Evolutionary conservation across 768 basidiomycete genomes (phyloP), one percentile per base, ranked within the genome.

Genomic region (Aureoboletus auriporus): DNA sequence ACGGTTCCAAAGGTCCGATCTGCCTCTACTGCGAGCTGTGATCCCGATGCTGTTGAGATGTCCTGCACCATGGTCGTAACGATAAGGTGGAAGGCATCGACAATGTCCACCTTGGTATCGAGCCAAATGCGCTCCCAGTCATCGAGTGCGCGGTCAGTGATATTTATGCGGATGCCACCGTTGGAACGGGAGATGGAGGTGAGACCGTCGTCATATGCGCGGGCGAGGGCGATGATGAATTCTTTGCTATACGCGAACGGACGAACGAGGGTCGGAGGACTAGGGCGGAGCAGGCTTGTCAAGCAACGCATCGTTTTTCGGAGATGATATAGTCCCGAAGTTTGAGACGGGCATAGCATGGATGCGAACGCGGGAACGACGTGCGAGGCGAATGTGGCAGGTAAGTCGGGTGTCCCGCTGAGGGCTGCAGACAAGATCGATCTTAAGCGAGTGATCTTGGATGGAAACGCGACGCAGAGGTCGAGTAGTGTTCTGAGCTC

Each of bases 91-190:
- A 87, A 85, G 4, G 75, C 61, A 53, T 91, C 88, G 16, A 91
- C 66, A 23, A 89, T 67, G 17, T 80, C 77, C 8, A 86, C 82
- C 67, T 90, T 91, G 2, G 84, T 82, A 48, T 83, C 77, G 6
- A 89, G 70, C 78, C 84, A 86, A 39, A 86, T 72, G 12, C 70
- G 71, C 53, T 86, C 81, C 86, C 86, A 90, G 43, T 87, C 77
- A 53, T 83, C 80, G 13, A 73, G 64, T 5, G 69, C 61, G 47
- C 68, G 50, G 20, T 64, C 46, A 23, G 61, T 42, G 28, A 61
- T 46, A 26, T 59, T 52, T 27, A 59, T 49, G 16, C 72, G 59
- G 28, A 72, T 53, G 11, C 84, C 83, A 0, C 87, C 85, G 46
- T 89, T 86, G 0, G 80, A 77, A 13, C 70, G 71, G 1, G 83